These are phyloP conservation scores for Cenococcum geophilum DNA, from an alignment of 495 filamentous ascomycete species.

Conservation along the genomic window DNA sequence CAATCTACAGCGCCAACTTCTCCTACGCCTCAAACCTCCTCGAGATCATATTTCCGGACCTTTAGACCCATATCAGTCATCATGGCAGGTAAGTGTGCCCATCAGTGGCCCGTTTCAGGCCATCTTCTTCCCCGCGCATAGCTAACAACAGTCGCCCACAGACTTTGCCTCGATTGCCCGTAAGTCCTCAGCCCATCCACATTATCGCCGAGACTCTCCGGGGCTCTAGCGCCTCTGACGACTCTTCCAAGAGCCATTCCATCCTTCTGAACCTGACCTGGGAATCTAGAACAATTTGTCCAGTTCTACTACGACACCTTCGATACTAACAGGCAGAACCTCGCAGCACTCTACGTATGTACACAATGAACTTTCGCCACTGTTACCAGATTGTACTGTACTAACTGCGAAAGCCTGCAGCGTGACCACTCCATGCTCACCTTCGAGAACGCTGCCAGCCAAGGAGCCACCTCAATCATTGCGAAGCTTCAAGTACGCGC, in stretches of 20 bases:
- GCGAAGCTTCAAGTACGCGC: constrained; percentile 65
- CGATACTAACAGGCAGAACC: constrained; percentile 55
- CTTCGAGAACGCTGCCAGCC: constrained; percentile 62
- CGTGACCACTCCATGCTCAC: constrained; percentile 86
- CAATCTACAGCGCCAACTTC: not conserved
- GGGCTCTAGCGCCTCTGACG: not conserved
- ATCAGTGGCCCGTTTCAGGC: not conserved
- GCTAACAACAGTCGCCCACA: constrained; percentile 24
- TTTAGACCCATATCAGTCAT: not conserved
- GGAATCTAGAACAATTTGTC: constrained; percentile 66
- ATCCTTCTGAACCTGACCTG: not conserved
- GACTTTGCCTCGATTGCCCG: constrained; percentile 52
- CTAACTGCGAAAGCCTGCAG: constrained; percentile 42
- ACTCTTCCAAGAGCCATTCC: not conserved
- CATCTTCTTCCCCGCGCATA: not conserved
- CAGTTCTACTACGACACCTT: constrained; percentile 85
- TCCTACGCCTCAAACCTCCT: not conserved
- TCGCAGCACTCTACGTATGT: constrained; percentile 74
- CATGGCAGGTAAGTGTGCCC: constrained; percentile 5
- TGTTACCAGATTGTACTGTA: not conserved
- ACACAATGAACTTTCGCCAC: not conserved
- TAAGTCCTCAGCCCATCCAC: constrained; percentile 38
- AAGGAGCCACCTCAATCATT: constrained; percentile 57
- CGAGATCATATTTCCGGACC: not conserved
- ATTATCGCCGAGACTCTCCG: not conserved